Percentiles rank a stretch among this genome's conserved stretches.
phyloP scores from a whole-genome alignment of 169 alveolate genomes.

The Plasmodium gonderi region DNA sequence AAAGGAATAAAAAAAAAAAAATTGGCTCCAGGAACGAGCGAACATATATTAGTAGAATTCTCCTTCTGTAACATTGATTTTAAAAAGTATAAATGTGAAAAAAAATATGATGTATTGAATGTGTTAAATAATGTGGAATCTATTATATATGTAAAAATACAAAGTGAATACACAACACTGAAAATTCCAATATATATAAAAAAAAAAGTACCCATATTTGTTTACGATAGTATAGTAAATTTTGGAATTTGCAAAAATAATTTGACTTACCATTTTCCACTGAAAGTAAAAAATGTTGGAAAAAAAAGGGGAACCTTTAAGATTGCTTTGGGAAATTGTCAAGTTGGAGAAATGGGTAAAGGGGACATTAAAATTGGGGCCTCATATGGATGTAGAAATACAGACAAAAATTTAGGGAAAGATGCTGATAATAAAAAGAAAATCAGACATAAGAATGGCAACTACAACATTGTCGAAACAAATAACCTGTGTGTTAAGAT shows the following conservation, averaged over 20 bases:
- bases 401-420: not conserved
- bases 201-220: conserved; percentile 39
- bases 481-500: conserved; percentile 4
- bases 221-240: conserved; percentile 17
- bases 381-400: too few species aligned
- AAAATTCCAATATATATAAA: conserved; percentile 50
- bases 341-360: not conserved
- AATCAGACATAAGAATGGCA: not conserved
- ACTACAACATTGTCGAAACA: not conserved
- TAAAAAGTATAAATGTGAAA: conserved; percentile 20
- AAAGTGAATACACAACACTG: conserved; percentile 37
- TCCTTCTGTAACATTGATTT: conserved; percentile 29
- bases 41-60: conserved; percentile 34
- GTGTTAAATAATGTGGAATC: conserved; percentile 31
- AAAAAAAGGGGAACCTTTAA: conserved; percentile 13
- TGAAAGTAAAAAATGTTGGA: conserved; percentile 50
- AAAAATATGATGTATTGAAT: not conserved
- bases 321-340: not conserved
- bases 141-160: not conserved
- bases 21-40: conserved; percentile 62
- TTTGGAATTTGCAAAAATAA: conserved; percentile 50
- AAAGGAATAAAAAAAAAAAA: conserved; percentile 52
- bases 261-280: conserved; percentile 5
- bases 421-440: not conserved
- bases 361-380: too few species aligned